Evolutionary conservation across 805 yeast species (phyloP).

Genomic region (Sugiyamaella chiloensis): DNA sequence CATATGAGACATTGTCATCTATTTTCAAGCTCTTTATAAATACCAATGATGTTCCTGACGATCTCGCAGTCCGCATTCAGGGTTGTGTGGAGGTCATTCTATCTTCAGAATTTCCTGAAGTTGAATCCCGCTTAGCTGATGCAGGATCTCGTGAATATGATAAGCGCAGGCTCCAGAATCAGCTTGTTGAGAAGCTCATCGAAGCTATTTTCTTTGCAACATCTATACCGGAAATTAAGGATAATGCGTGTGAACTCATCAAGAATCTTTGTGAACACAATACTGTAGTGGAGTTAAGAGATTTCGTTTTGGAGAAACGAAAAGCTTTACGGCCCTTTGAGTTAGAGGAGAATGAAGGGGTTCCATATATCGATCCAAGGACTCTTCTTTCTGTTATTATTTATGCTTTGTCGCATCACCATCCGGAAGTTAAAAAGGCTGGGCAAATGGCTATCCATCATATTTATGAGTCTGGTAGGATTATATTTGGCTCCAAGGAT

Average conservation of each 20-base stretch:
- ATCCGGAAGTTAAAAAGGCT: conserved; percentile 61
- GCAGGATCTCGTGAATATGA: conserved; percentile 21
- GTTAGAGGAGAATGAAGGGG: conserved; percentile 77
- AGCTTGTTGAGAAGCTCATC: conserved; percentile 58
- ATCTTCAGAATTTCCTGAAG: conserved; percentile 40
- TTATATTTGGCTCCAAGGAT: conserved; percentile 64
- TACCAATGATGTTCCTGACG: conserved; percentile 46
- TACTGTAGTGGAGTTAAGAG: conserved; percentile 71
- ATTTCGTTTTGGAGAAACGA: conserved; percentile 64
- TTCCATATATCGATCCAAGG: conserved; percentile 62
- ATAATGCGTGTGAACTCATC: conserved; percentile 62
- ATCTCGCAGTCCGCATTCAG: conserved; percentile 21
- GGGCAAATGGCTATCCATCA: conserved; percentile 65
- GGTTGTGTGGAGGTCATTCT: conserved; percentile 32
- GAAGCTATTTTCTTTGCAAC: conserved; percentile 74
- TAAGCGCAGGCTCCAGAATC: conserved; percentile 46
- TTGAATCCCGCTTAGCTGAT: conserved; percentile 27
- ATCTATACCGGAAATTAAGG: conserved; percentile 66
- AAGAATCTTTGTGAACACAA: conserved; percentile 73
- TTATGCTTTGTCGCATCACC: conserved; percentile 75
- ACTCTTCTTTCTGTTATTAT: conserved; percentile 71
- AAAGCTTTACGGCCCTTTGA: conserved; percentile 65
- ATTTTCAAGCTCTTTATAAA: conserved; percentile 68
- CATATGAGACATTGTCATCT: conserved; percentile 67
- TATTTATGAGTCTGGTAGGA: conserved; percentile 57